phyloP scores from a whole-genome alignment of 805 yeast genomes.

The Torulaspora gathmanii region DNA sequence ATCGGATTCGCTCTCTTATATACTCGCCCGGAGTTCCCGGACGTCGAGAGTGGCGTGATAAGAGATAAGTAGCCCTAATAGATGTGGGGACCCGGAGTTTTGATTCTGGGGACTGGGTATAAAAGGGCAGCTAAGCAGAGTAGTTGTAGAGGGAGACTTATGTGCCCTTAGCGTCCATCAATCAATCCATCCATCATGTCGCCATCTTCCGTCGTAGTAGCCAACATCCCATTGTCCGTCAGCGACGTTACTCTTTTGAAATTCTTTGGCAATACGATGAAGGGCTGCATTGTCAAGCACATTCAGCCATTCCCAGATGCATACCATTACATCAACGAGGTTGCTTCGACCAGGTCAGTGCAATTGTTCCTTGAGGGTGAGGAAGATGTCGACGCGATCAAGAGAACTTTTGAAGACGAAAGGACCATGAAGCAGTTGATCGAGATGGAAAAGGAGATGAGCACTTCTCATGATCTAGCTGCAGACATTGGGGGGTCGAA shows the following conservation, averaged over 20 bases:
- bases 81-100: background rate
- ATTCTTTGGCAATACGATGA: conserved; percentile 11
- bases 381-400: conserved; percentile 12
- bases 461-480: conserved; percentile 1
- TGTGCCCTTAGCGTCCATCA: too few relatives aligned
- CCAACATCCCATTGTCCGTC: conserved; percentile 49
- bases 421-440: conserved; percentile 7
- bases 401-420: conserved; percentile 15
- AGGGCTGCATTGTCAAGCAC: conserved; percentile 13
- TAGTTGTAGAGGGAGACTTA: too few relatives aligned
- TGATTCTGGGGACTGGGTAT: background rate
- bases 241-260: conserved; percentile 31
- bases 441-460: conserved; percentile 6
- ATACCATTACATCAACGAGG: conserved; percentile 20
- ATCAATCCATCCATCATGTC: conserved; percentile 4
- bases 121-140: background rate
- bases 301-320: conserved; percentile 24
- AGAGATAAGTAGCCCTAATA: background rate
- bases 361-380: conserved; percentile 16
- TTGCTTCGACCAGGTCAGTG: conserved; percentile 15
- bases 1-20: background rate
- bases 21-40: conserved; percentile 4
- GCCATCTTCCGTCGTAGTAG: conserved; percentile 43
- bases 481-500: conserved; percentile 1
- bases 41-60: background rate